These are phyloP conservation scores for Rhodofomes roseus DNA, from an alignment of 1,284 basidiomycete species.

Conservation along the genomic window DNA sequence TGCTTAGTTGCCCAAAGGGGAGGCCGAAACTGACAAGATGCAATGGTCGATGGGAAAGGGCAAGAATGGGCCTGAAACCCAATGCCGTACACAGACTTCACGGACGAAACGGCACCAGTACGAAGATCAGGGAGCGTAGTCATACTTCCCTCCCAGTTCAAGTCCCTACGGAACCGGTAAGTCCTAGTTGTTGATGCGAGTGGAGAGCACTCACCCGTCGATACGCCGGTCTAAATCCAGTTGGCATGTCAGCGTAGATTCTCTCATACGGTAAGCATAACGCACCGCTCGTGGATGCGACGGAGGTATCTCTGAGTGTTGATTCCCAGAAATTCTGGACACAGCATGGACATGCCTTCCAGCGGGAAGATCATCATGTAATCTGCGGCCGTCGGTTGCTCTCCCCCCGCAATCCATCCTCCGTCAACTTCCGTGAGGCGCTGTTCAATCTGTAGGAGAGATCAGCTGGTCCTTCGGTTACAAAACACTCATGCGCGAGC, in stretches of 20 bases:
- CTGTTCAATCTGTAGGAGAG: conserved; percentile 19
- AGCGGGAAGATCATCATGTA: conserved; percentile 37
- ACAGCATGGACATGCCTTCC: conserved; percentile 20
- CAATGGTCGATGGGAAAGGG: no score
- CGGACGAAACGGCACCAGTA: background rate
- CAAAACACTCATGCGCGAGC: background rate
- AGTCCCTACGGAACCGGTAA: background rate
- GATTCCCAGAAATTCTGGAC: conserved; percentile 20
- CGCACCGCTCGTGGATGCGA: conserved; percentile 28
- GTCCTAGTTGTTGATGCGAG: background rate
- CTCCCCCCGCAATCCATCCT: conserved; percentile 35
- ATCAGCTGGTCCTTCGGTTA: background rate
- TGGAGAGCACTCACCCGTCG: background rate
- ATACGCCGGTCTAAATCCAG: background rate
- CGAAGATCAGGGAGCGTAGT: background rate
- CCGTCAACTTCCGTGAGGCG: conserved; percentile 25
- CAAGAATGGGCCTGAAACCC: no score
- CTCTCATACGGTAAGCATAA: background rate
- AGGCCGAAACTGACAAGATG: no score
- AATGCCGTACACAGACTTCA: no score
- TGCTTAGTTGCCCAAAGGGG: no score
- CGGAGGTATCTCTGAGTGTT: conserved; percentile 27
- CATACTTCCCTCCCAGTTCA: background rate
- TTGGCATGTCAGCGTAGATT: background rate
- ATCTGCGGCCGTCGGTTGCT: conserved; percentile 36